Evolutionary conservation across 352 stramenopile genomes (phyloP).

Genomic region (Globisporangium barbulae): DNA sequence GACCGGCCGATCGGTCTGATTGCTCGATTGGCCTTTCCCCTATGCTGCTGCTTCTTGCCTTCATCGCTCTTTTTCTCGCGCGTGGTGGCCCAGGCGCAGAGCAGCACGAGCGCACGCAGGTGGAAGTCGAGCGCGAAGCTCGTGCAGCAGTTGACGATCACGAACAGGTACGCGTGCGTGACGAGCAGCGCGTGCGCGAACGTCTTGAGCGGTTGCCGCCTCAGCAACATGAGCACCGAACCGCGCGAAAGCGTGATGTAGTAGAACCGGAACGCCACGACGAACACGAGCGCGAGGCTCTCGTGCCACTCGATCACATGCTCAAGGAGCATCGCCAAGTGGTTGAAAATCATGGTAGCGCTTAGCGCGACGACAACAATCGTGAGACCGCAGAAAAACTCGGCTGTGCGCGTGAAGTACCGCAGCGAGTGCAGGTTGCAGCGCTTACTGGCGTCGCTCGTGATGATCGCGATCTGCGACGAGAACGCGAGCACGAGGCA

Average conservation of each 20-base stretch:
- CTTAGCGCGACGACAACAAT: constrained; percentile 10
- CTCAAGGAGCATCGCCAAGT: background rate
- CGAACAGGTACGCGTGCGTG: constrained; percentile 30
- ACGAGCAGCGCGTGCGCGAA: constrained; percentile 26
- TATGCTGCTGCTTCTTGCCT: background rate
- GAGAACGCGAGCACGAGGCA: constrained; percentile 21
- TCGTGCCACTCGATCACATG: constrained; percentile 12
- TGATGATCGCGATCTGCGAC: constrained; percentile 33
- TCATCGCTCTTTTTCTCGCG: constrained; percentile 13
- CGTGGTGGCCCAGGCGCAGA: constrained; percentile 21
- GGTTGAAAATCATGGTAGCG: constrained; percentile 2
- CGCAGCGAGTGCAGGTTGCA: constrained; percentile 23
- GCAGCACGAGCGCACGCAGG: constrained; percentile 19
- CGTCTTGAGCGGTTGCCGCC: constrained; percentile 22
- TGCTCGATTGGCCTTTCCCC: background rate
- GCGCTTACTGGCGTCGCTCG: constrained; percentile 26
- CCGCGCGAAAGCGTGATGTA: constrained; percentile 24
- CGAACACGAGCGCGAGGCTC: constrained; percentile 23
- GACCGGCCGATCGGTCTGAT: background rate
- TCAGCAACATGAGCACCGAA: constrained; percentile 13
- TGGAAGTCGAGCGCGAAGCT: constrained; percentile 1
- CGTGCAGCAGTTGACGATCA: constrained; percentile 5
- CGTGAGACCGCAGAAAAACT: constrained; percentile 15
- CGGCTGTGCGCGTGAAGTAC: constrained; percentile 18
- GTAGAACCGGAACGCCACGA: constrained; percentile 29